A percentile compares a stretch with the other conserved stretches of the same genome.
Evolutionary conservation across 805 yeast genomes (phyloP).

Genomic region (Barnettozyma salicaria): DNA sequence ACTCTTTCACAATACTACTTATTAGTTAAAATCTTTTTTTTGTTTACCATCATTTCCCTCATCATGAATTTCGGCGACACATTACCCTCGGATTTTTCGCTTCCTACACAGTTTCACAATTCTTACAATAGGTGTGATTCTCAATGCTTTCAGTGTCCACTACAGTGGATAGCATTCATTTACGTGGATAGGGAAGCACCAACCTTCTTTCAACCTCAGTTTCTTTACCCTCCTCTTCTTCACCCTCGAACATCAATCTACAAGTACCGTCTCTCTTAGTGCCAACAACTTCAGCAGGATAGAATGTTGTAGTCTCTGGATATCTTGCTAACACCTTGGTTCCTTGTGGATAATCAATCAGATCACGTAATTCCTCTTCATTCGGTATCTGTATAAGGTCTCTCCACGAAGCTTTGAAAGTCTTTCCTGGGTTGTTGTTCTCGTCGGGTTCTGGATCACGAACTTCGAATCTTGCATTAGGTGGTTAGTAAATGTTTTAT

Average conservation of each 20-base stretch:
- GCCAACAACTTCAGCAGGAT: constrained; percentile 88
- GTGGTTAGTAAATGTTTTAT: constrained; percentile 6
- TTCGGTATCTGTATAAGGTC: constrained; percentile 74
- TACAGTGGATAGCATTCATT: constrained; percentile 1
- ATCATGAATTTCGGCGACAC: neutral
- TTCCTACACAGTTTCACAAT: neutral
- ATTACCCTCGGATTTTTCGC: constrained; percentile 1
- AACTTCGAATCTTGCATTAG: constrained; percentile 61
- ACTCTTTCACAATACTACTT: neutral
- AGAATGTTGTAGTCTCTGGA: constrained; percentile 96
- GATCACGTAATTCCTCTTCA: constrained; percentile 32
- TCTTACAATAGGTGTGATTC: neutral
- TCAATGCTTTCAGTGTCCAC: neutral
- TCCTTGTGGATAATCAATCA: constrained; percentile 61
- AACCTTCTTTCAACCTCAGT: constrained; percentile 84
- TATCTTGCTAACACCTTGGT: constrained; percentile 85
- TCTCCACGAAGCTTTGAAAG: constrained; percentile 75
- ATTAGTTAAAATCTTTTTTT: neutral
- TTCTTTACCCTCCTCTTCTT: constrained; percentile 92
- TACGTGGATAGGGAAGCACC: constrained; percentile 68
- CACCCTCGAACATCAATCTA: constrained; percentile 85
- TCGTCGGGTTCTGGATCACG: constrained; percentile 98
- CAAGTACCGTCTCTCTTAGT: constrained; percentile 69
- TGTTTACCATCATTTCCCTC: neutral
- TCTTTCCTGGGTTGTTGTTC: constrained; percentile 77